Conservation (phyloP, 352 stramenopile genomes). For the Phytophthora hibernalis region DNA sequence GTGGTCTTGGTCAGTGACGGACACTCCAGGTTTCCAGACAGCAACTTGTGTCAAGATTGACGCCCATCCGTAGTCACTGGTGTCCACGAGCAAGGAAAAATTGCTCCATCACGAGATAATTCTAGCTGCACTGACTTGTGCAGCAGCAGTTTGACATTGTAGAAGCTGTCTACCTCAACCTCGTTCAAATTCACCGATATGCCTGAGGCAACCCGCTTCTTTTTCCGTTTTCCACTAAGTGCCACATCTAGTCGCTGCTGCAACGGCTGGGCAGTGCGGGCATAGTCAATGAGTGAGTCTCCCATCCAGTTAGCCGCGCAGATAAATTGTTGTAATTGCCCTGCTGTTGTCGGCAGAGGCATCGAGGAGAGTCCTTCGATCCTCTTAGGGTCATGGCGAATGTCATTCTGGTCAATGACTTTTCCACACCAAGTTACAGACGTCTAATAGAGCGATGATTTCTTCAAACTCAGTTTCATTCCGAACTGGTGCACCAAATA, state of each 20-base stretch:
- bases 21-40: background rate
- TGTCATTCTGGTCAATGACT: no score
- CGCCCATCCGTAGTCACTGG: no score
- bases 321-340: conserved; percentile 8
- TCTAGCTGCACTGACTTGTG: background rate
- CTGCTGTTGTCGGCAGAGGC: background rate
- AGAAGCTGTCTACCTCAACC: background rate
- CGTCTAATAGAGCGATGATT: no score
- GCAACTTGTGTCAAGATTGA: no score
- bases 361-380: background rate
- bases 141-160: background rate
- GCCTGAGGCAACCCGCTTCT: background rate
- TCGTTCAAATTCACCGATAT: no score
- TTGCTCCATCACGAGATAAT: background rate
- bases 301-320: conserved; percentile 8
- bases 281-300: no score
- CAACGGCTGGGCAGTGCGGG: no score
- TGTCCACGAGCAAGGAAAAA: background rate
- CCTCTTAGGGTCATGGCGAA: conserved; percentile 4
- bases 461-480: no score
- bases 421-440: no score
- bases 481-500: conserved; percentile 1
- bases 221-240: background rate
- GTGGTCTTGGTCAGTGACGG: background rate
- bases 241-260: background rate